Percentiles rank a stretch among this genome's conserved stretches.
phyloP scores from a whole-genome alignment of 2,329 filamentous ascomycete species.

The Dichotomopilus funicola region DNA sequence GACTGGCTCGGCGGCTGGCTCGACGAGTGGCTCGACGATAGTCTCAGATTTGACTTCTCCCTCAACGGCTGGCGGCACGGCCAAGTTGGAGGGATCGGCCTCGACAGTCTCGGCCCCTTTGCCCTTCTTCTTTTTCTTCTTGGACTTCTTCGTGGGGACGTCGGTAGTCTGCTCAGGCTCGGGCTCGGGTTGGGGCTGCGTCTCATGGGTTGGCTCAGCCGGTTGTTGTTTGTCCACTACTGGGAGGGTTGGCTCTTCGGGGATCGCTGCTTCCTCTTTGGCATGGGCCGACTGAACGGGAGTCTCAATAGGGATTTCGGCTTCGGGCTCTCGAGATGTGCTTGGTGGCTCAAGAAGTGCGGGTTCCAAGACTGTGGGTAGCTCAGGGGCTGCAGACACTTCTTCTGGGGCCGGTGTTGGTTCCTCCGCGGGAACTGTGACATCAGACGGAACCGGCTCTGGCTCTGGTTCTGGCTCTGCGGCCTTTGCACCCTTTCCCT shows the following conservation, averaged over 20 bases:
- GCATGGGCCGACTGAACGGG: background rate
- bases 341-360: no score
- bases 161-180: background rate
- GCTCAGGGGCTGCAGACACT: no score
- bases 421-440: background rate
- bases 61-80: background rate
- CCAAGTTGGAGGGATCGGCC: background rate
- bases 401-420: background rate
- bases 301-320: background rate
- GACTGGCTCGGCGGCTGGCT: no score
- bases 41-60: no score
- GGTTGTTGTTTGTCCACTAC: background rate
- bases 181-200: background rate
- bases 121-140: slow-evolving; percentile 20
- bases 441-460: background rate
- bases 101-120: slow-evolving; percentile 1
- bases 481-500: slow-evolving; percentile 9
- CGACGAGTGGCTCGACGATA: no score
- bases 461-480: background rate
- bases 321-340: background rate
- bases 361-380: no score
- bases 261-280: background rate
- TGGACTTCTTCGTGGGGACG: slow-evolving; percentile 10
- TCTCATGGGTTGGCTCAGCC: background rate
- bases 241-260: background rate